Percentiles rank a stretch among this genome's conserved stretches.
Conservation (phyloP, 768 basidiomycete genomes). For the Lanmaoa rubissima region DNA sequence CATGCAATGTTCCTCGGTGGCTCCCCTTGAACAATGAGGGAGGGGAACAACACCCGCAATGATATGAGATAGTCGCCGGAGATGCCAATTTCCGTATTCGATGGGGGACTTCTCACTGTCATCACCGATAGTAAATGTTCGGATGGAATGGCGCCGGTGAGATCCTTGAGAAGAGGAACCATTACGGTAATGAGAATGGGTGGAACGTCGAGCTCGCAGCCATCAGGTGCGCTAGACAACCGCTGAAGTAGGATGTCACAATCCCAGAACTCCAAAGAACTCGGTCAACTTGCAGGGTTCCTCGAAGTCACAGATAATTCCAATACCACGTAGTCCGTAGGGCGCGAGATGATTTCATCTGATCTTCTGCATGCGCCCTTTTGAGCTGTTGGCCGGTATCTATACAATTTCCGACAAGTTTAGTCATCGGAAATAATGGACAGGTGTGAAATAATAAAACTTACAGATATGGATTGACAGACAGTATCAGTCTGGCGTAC, state of each 20-base stretch:
- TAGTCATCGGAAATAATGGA: not conserved
- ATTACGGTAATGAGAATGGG: not conserved
- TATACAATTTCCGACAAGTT: not conserved
- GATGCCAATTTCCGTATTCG: constrained; percentile 5
- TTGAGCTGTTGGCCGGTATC: not conserved
- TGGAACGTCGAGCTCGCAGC: not conserved
- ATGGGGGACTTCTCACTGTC: constrained; percentile 5
- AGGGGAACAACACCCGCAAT: not conserved
- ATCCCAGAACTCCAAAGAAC: not conserved
- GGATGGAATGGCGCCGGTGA: constrained; percentile 10
- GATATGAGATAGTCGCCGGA: constrained; percentile 1
- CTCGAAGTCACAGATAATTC: not conserved
- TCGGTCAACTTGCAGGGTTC: not conserved
- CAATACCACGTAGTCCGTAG: not conserved
- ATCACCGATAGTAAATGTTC: not conserved
- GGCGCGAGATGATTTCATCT: not conserved
- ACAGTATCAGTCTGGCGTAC: not conserved
- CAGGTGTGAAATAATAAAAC: not conserved
- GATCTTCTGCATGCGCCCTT: not conserved
- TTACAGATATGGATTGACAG: not conserved
- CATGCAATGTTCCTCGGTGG: not conserved
- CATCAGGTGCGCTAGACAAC: not conserved
- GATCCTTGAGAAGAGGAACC: not conserved
- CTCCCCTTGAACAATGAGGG: not conserved
- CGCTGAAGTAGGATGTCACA: not conserved